Evolutionary conservation across 2,329 filamentous ascomycete species (phyloP), one percentile per base, ranked within the genome.

Genomic region (Cladosporium oxysporum): DNA sequence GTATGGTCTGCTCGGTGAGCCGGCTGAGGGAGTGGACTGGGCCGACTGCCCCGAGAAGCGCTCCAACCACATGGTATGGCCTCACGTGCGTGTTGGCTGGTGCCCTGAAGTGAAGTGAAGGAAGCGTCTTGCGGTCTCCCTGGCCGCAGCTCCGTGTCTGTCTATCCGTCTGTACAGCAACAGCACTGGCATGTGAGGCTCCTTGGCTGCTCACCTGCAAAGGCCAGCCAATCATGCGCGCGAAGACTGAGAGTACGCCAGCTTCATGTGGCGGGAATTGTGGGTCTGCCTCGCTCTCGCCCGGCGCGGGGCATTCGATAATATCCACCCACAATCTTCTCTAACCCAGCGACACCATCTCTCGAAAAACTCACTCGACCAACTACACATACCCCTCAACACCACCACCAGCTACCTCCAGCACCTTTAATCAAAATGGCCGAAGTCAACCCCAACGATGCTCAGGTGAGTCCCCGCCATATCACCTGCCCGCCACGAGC

Each of bases 31-130:
- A 77, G 86, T 88, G 66, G 88, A 85, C 78, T 91, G 89, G 73
- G 85, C 87, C 70, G 90, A 89, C 78, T 90, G 89, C 73, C 85
- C 88, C 70, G 90, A 89, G 70, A 96, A 88, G 77, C 93, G 90
- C 82, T 97, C 93, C 76, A 96, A 88, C 93, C 93, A 97, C 92
- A 96, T 96, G 59, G 65, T 58, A 53, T 57, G 33, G 53, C n/a
- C 12, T 44, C 28, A 29, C 49, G 10, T 16, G 4, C 16, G 26
- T 55, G 5, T n/a, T 55, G 52, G 16, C 28, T 18, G 28, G 18
- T 33, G 52, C n/a, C 8, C 29, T 3, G 29, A 29, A 55, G 29
- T 55, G 52, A 55, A 55, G 28, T 33, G 52, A 11, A 31, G 23
- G 23, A 26, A 26, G 23, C 52, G 52, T 33, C 49, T 29, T n/a